These are phyloP conservation scores for Hymenoscyphus occultus DNA, from an alignment of 2,329 filamentous ascomycete species.

Conservation along the genomic window DNA sequence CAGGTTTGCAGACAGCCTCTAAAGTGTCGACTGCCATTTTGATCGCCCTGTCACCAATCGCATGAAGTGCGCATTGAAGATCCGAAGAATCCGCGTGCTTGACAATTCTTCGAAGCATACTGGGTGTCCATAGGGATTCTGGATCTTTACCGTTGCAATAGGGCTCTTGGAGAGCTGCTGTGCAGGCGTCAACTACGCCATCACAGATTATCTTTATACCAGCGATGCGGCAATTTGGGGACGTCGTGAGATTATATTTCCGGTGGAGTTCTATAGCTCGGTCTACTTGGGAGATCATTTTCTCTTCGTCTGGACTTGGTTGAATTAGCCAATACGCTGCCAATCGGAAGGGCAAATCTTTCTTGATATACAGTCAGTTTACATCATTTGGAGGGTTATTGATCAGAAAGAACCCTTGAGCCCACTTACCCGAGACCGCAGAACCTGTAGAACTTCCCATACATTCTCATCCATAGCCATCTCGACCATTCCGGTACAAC, in stretches of 20 bases:
- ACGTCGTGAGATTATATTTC: neutral
- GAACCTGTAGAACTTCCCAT: slow-evolving; percentile 49
- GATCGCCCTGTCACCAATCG: slow-evolving; percentile 61
- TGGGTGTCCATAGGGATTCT: neutral
- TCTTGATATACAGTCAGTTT: neutral
- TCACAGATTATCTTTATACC: neutral
- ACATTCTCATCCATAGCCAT: slow-evolving; percentile 58
- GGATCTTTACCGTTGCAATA: neutral
- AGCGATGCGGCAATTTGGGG: neutral
- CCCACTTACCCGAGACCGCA: slow-evolving; percentile 36
- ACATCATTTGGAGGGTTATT: neutral
- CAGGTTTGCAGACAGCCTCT: slow-evolving; percentile 35
- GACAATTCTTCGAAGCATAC: slow-evolving; percentile 35
- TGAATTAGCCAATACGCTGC: neutral
- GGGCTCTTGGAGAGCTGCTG: neutral
- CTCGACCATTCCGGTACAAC: slow-evolving; percentile 54
- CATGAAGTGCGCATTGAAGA: slow-evolving; percentile 62
- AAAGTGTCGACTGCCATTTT: slow-evolving; percentile 56
- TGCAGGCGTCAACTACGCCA: neutral
- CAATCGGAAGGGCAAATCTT: neutral
- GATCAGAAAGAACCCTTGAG: slow-evolving; percentile 14
- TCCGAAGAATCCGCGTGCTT: slow-evolving; percentile 50
- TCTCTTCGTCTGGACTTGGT: neutral
- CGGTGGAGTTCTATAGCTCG: neutral
- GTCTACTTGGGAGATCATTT: neutral